These are phyloP conservation scores for Neonectria ditissima DNA, from an alignment of 2,329 filamentous ascomycete genomes.

Conservation along the genomic window DNA sequence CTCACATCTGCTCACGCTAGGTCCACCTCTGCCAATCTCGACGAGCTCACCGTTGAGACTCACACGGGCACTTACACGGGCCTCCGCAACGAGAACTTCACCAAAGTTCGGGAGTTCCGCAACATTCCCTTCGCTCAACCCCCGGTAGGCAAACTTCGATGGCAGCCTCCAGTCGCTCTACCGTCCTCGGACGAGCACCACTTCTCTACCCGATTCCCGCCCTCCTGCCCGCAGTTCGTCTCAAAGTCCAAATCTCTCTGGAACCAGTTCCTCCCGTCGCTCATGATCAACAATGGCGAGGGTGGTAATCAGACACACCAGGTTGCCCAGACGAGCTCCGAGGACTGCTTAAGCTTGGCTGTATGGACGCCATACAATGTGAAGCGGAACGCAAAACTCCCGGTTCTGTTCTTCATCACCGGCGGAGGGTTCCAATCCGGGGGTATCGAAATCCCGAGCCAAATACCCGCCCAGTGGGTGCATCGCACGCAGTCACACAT, in stretches of 20 bases:
- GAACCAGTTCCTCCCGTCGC: constrained; percentile 17
- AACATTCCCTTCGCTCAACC: constrained; percentile 53
- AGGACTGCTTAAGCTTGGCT: constrained; percentile 57
- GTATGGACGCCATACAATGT: constrained; percentile 58
- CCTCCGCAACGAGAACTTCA: constrained; percentile 46
- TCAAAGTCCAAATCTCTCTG: constrained; percentile 9
- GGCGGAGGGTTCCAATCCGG: constrained; percentile 46
- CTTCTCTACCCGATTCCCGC: constrained; percentile 45
- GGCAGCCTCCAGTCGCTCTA: constrained; percentile 44
- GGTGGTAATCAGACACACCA: constrained; percentile 7
- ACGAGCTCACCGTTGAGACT: constrained; percentile 45
- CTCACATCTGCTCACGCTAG: background rate
- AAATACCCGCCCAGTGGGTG: constrained; percentile 45
- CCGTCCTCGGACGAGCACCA: constrained; percentile 38
- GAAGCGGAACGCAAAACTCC: constrained; percentile 49
- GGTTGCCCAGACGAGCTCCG: constrained; percentile 15
- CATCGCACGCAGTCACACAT: constrained; percentile 45
- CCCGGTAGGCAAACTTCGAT: constrained; percentile 46
- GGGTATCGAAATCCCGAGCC: constrained; percentile 44
- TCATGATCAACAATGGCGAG: constrained; percentile 12
- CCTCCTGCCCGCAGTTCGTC: constrained; percentile 52
- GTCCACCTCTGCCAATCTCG: background rate
- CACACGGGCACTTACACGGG: constrained; percentile 50
- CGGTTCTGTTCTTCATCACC: constrained; percentile 39
- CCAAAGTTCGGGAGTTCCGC: constrained; percentile 52